A percentile compares a stretch with the other conserved stretches of the same genome.
phyloP scores from a whole-genome alignment of 768 basidiomycete genomes.

The Mycena maculata region DNA sequence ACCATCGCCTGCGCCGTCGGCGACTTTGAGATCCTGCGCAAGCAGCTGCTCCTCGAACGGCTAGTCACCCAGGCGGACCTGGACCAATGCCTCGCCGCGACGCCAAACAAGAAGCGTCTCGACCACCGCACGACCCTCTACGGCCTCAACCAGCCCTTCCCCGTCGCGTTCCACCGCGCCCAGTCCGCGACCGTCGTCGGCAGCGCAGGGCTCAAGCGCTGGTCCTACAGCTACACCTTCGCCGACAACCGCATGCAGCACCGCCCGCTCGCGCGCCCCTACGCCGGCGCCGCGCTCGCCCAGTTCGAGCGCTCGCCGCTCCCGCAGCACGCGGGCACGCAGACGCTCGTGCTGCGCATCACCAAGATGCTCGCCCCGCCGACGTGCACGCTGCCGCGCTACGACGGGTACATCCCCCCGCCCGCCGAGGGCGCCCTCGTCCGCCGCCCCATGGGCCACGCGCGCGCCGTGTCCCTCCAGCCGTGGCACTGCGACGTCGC shows the following conservation, averaged over 20 bases:
- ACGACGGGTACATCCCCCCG: slow-evolving; percentile 29
- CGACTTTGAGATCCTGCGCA: slow-evolving; percentile 2
- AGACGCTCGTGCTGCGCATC: slow-evolving; percentile 47
- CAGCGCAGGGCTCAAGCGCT: neutral
- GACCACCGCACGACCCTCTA: slow-evolving; percentile 10
- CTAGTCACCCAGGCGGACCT: slow-evolving; percentile 15
- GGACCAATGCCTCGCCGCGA: neutral
- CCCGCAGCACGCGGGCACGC: slow-evolving; percentile 42
- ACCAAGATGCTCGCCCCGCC: slow-evolving; percentile 29
- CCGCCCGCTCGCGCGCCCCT: slow-evolving; percentile 13
- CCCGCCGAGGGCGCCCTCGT: slow-evolving; percentile 24
- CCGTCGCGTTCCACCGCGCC: slow-evolving; percentile 2
- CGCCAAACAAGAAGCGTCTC: slow-evolving; percentile 24
- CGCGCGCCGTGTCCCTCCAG: neutral
- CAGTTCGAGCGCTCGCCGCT: slow-evolving; percentile 33
- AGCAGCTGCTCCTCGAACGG: slow-evolving; percentile 19
- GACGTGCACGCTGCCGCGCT: slow-evolving; percentile 18
- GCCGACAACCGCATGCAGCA: slow-evolving; percentile 18
- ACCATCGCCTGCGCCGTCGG: slow-evolving; percentile 15
- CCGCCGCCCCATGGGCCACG: slow-evolving; percentile 24
- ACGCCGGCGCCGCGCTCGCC: slow-evolving; percentile 12
- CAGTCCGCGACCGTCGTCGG: slow-evolving; percentile 6
- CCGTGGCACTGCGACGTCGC: slow-evolving; percentile 22
- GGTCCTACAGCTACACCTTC: slow-evolving; percentile 25
- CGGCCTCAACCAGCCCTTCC: slow-evolving; percentile 21